These are phyloP conservation scores for Ogataea pignaliae DNA, from an alignment of 805 yeast genomes.

Conservation along the genomic window DNA sequence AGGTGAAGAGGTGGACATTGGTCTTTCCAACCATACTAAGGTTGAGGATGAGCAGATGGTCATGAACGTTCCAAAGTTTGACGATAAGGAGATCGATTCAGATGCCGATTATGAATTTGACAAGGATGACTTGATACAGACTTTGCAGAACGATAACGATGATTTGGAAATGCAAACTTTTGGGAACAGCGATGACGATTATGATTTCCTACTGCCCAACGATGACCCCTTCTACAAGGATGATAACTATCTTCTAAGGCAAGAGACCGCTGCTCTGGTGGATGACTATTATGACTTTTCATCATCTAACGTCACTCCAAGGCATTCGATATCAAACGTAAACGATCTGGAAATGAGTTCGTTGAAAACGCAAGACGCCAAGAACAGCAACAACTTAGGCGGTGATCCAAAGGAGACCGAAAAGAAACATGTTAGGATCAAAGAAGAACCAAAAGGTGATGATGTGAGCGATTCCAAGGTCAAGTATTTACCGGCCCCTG, in stretches of 20 bases:
- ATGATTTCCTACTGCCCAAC: conserved; percentile 23
- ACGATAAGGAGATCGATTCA: conserved; percentile 40
- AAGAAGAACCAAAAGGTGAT: conserved; percentile 9
- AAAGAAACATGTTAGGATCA: conserved; percentile 8
- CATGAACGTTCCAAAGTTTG: conserved; percentile 48
- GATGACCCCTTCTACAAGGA: conserved; percentile 37
- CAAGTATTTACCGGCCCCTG: conserved; percentile 35
- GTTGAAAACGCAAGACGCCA: background rate
- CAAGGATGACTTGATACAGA: conserved; percentile 40
- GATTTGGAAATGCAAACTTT: conserved; percentile 32
- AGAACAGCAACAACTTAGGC: background rate
- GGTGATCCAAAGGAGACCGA: background rate
- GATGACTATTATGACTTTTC: conserved; percentile 33
- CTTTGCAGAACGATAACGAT: conserved; percentile 35
- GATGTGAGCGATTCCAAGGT: conserved; percentile 17
- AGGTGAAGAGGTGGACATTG: conserved; percentile 47
- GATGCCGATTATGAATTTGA: conserved; percentile 65
- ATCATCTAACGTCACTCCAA: conserved; percentile 27
- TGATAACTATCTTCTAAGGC: conserved; percentile 40
- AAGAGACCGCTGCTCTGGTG: conserved; percentile 40
- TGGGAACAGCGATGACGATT: conserved; percentile 33
- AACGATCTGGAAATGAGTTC: conserved; percentile 1
- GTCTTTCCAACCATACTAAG: conserved; percentile 22
- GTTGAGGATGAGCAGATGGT: conserved; percentile 22
- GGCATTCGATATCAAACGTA: conserved; percentile 26